phyloP scores from a whole-genome alignment of 371 early-diverging fungal species.

The Entomophthora muscae region DNA sequence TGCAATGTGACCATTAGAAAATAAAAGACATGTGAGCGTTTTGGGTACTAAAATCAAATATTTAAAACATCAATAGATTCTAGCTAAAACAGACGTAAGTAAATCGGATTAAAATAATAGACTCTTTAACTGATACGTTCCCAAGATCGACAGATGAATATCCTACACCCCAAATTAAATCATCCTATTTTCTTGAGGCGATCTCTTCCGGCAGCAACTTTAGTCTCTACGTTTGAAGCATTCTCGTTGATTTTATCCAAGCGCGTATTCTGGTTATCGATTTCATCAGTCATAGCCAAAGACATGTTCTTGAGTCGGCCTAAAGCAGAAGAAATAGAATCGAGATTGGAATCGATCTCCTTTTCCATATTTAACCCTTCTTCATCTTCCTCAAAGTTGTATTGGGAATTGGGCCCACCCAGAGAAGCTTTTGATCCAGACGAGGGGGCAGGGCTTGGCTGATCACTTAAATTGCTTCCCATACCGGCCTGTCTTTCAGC shows the following conservation, averaged over 20 bases:
- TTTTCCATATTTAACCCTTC: constrained; percentile 48
- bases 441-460: constrained; percentile 14
- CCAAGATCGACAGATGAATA: no score
- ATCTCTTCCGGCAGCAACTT: constrained; percentile 4
- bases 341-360: constrained; percentile 57
- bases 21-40: no score
- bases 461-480: constrained; percentile 17
- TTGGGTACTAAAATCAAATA: no score
- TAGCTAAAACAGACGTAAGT: no score
- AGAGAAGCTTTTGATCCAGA: constrained; percentile 16
- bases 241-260: constrained; percentile 9
- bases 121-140: no score
- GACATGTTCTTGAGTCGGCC: constrained; percentile 52
- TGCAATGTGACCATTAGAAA: no score
- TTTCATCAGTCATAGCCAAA: constrained; percentile 40
- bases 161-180: no score
- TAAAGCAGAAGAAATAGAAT: constrained; percentile 34
- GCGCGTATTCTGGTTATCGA: constrained; percentile 33
- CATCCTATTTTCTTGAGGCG: constrained; percentile 6
- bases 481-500: constrained; percentile 19
- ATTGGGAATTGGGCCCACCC: constrained; percentile 25
- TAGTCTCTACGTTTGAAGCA: constrained; percentile 2
- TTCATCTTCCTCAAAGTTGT: constrained; percentile 36
- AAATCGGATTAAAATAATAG: no score
- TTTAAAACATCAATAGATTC: no score